Conservation (phyloP, 805 yeast genomes). For the Lachancea lanzarotensis region DNA sequence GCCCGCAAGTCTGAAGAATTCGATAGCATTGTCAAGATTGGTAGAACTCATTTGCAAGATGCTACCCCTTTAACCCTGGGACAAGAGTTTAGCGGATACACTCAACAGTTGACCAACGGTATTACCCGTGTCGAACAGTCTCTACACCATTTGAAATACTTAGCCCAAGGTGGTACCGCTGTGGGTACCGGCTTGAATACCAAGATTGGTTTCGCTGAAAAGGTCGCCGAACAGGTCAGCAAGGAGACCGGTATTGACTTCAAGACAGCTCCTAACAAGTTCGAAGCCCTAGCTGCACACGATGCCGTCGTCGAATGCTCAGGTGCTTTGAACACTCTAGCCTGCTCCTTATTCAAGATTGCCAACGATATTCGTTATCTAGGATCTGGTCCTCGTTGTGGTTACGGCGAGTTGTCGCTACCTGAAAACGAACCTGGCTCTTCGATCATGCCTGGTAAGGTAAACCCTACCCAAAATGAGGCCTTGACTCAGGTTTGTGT, state of each 20-base stretch:
- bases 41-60: constrained; percentile 98
- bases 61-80: constrained; percentile 98
- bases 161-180: constrained; percentile 99
- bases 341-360: constrained; percentile 88
- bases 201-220: constrained; percentile 77
- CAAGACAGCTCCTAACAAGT: constrained; percentile 95
- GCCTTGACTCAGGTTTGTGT: constrained; percentile 97
- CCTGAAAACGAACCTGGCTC: constrained; percentile 99
- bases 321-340: constrained; percentile 94
- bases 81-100: constrained; percentile 97
- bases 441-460: constrained; percentile 99
- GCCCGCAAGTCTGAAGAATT: constrained; percentile 77
- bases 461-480: constrained; percentile 98
- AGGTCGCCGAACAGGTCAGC: constrained; percentile 80
- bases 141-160: constrained; percentile 66
- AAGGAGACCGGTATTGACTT: constrained; percentile 83
- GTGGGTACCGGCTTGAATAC: constrained; percentile 99
- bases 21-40: constrained; percentile 86
- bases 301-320: constrained; percentile 97
- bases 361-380: constrained; percentile 97
- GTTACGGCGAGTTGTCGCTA: constrained; percentile 89
- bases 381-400: constrained; percentile 99
- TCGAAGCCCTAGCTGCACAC: constrained; percentile 98
- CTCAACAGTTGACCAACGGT: constrained; percentile 87
- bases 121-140: constrained; percentile 74